Conservation (phyloP, 202 grass and related monocot genomes). For the Musa balbisiana region DNA sequence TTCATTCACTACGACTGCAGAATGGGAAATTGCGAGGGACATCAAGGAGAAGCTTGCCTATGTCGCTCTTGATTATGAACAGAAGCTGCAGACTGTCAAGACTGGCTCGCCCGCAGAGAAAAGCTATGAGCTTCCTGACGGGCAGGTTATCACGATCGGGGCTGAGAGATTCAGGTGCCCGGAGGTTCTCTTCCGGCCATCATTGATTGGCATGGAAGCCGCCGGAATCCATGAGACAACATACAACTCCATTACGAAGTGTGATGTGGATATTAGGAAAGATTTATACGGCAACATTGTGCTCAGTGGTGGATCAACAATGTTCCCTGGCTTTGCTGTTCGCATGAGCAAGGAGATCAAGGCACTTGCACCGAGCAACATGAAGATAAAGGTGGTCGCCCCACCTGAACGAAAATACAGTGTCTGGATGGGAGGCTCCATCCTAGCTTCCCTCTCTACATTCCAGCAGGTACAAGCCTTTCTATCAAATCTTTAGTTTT, state of each 20-base stretch:
- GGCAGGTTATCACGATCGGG: not conserved
- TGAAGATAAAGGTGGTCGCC: not conserved
- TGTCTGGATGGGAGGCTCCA: not conserved
- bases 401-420: not conserved
- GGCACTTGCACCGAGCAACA: not conserved
- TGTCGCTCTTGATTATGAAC: not conserved
- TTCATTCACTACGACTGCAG: not conserved
- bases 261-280: constrained; percentile 1
- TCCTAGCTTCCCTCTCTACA: not conserved
- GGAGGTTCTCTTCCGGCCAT: not conserved
- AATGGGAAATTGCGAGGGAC: not conserved
- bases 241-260: not conserved
- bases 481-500: not conserved
- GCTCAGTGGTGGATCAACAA: not conserved
- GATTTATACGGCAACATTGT: not conserved
- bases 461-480: not conserved
- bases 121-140: not conserved
- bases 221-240: not conserved
- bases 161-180: not conserved
- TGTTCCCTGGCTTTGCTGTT: not conserved
- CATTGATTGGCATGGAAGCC: constrained; percentile 4
- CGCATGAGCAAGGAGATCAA: not conserved
- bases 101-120: not conserved
- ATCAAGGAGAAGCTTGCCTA: constrained; percentile 3
- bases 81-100: not conserved